Evolutionary conservation across 495 filamentous ascomycete species (phyloP).

Genomic region (Saxophila tyrrhenica): DNA sequence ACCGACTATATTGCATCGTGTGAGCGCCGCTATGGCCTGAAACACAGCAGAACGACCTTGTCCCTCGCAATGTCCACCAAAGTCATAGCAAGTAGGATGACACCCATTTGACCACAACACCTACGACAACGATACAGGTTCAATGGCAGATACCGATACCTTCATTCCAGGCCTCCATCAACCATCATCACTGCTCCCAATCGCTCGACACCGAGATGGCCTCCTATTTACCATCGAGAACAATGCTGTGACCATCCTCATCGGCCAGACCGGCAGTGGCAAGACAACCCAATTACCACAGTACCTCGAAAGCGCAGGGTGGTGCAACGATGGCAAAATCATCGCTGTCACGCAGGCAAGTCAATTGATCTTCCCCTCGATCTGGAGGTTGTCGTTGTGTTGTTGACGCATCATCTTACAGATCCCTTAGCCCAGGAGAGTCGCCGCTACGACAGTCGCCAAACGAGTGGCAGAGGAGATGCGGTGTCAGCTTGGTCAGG

Average conservation of each 20-base stretch:
- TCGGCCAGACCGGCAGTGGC: conserved; percentile 35
- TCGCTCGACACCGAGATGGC: conserved; percentile 31
- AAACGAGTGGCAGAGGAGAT: conserved; percentile 86
- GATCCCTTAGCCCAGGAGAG: conserved; percentile 62
- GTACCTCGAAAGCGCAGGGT: conserved; percentile 50
- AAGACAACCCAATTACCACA: conserved; percentile 40
- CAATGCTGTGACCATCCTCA: conserved; percentile 31
- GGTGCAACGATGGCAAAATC: conserved; percentile 71
- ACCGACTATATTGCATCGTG: no score
- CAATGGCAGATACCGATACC: conserved; percentile 12
- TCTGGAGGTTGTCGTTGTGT: neutral
- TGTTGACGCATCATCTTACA: conserved; percentile 11
- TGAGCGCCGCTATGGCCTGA: no score
- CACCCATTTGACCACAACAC: no score
- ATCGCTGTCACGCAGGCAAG: conserved; percentile 85
- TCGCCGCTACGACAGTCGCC: conserved; percentile 89
- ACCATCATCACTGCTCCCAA: conserved; percentile 33
- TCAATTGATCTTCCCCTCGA: neutral
- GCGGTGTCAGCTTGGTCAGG: conserved; percentile 80
- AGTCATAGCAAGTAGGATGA: no score
- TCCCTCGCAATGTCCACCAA: no score
- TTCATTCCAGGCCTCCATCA: conserved; percentile 28
- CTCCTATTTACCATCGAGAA: conserved; percentile 34
- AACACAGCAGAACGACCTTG: no score
- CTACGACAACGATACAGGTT: neutral